These are phyloP conservation scores for Ilex paraguariensis DNA, from an alignment of 305 asterid genomes.

Conservation along the genomic window DNA sequence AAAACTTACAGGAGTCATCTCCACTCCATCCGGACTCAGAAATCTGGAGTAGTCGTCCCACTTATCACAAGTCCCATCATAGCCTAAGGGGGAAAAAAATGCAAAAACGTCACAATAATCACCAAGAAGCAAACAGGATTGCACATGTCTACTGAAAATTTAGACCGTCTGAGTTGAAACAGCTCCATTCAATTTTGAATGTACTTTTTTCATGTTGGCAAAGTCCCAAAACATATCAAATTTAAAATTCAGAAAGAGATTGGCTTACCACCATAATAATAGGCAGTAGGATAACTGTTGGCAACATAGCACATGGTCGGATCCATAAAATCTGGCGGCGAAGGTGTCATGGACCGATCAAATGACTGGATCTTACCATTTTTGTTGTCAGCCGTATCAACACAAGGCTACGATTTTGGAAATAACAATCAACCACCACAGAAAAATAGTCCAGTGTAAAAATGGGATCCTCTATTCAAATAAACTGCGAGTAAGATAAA, in stretches of 20 bases:
- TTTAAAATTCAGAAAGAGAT: too few species aligned
- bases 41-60: constrained; percentile 60
- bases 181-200: not conserved
- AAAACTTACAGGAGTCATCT: constrained; percentile 41
- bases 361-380: not conserved
- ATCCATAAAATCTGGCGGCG: not conserved
- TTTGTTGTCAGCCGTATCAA: not conserved
- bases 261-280: constrained; percentile 42
- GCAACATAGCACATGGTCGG: constrained; percentile 31
- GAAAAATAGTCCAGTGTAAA: not conserved
- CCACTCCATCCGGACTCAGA: constrained; percentile 51
- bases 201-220: not conserved
- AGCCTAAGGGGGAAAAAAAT: constrained; percentile 21
- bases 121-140: not conserved
- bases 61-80: constrained; percentile 38
- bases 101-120: not conserved
- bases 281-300: constrained; percentile 44
- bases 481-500: not conserved
- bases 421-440: not conserved
- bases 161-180: not conserved
- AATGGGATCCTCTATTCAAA: not conserved
- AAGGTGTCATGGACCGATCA: not conserved
- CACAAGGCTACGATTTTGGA: not conserved
- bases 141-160: not conserved
- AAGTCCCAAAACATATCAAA: too few species aligned